Base-by-base conservation (phyloP, 1,139 yeast species). In the Suhomyces chickasaworum region DNA sequence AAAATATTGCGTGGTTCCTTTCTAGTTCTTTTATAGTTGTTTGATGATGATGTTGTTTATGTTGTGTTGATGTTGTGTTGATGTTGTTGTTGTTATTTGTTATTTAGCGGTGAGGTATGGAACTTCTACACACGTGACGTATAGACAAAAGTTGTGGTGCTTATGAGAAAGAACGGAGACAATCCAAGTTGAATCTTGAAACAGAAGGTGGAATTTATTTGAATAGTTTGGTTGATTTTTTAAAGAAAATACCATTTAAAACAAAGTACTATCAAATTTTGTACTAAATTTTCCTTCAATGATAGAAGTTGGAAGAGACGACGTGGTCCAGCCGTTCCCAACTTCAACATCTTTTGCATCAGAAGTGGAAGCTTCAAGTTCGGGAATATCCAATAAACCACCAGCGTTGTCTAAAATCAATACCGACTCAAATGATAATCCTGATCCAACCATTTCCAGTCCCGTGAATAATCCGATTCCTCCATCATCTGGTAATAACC, bases 321-420 rank as follows among this genome's bases (percentile, higher is more conserved):
- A 42, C 20, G 21, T 20, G 33, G 49, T 42, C 21, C 46, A 46
- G 42, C 49, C 49, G 44, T 46, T 46, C 17, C 49, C 49, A 16
- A 21, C 25, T 15, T 39, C 44, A n/a, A 45, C 43, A 5, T 17
- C 38, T 10, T 15, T 39, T 4, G 32, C 30, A 18, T 32, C 45
- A 22, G 20, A 31, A 5, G 2, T 20, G 18, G 25, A 38, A 9
- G 34, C 20, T 12, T 10, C 39, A 9, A n/a, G 27, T 3, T 5
- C 34, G 25, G 33, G 20, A 7, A 2, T 31, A 29, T 29, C n/a
- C 9, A n/a, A 18, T 15, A 16, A 7, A 4, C 13, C 12, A 29
- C 17, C 29, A 7, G 15, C 13, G 8, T 29, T 23, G 27, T 10
- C 13, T 7, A 15, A 13, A 29, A 5, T 13, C 17, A 18, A 22